Conservation (phyloP, 2,329 filamentous ascomycete species). For the Huntiella savannae region DNA sequence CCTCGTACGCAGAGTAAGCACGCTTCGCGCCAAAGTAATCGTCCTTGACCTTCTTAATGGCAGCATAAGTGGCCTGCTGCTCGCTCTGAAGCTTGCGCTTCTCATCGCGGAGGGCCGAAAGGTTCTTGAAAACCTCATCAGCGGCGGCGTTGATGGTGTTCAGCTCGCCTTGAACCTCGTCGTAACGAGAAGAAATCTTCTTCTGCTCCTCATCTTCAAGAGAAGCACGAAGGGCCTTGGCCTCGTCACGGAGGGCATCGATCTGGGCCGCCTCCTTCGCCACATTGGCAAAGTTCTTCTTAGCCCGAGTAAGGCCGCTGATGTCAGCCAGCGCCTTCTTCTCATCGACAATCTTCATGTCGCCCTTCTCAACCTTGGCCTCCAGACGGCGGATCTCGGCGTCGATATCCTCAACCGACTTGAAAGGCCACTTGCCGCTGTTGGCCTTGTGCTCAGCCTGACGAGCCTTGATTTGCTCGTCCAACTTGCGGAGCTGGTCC, state of each 20-base stretch:
- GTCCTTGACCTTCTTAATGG: slow-evolving; percentile 76
- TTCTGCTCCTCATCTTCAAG: slow-evolving; percentile 84
- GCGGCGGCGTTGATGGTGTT: slow-evolving; percentile 83
- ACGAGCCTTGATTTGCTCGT: slow-evolving; percentile 71
- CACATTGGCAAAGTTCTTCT: slow-evolving; percentile 77
- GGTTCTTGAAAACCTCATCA: slow-evolving; percentile 74
- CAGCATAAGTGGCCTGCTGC: slow-evolving; percentile 69
- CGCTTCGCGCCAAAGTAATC: slow-evolving; percentile 66
- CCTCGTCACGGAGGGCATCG: slow-evolving; percentile 68
- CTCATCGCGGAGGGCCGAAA: slow-evolving; percentile 71
- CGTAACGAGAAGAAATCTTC: slow-evolving; percentile 73
- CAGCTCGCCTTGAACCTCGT: slow-evolving; percentile 67
- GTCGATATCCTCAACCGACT: slow-evolving; percentile 75
- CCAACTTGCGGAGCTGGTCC: slow-evolving; percentile 82
- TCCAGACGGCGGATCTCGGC: slow-evolving; percentile 63
- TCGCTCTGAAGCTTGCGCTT: slow-evolving; percentile 64
- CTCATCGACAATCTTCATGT: slow-evolving; percentile 92
- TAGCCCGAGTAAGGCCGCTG: slow-evolving; percentile 64
- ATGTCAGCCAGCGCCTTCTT: slow-evolving; percentile 81
- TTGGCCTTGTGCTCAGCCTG: slow-evolving; percentile 75
- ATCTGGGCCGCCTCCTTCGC: slow-evolving; percentile 78
- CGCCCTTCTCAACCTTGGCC: slow-evolving; percentile 69
- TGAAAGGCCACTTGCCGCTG: slow-evolving; percentile 64
- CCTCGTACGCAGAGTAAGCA: slow-evolving; percentile 68
- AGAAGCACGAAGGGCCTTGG: slow-evolving; percentile 71